Conservation (phyloP, 331 rosid species). For the Rosa hybrid region DNA sequence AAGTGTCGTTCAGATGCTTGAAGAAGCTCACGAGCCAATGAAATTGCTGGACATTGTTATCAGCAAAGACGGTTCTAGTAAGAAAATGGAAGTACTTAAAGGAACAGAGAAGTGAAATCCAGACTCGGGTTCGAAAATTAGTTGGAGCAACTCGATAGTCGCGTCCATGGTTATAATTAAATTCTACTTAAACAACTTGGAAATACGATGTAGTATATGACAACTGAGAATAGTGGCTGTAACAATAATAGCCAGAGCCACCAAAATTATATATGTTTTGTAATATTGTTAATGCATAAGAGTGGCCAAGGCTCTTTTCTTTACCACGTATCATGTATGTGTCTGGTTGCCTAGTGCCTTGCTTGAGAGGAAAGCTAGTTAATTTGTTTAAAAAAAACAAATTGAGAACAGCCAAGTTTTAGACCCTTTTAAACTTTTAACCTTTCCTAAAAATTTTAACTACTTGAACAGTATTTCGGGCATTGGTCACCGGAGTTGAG, state of each 20-base stretch:
- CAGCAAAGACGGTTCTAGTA: constrained; percentile 48
- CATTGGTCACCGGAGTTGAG: not conserved
- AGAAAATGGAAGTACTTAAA: constrained; percentile 29
- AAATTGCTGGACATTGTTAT: constrained; percentile 54
- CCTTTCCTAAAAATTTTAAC: not conserved
- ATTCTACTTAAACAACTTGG: not conserved
- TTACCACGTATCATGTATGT: not conserved
- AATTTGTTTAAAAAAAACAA: not conserved
- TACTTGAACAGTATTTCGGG: not conserved
- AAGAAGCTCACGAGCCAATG: constrained; percentile 62
- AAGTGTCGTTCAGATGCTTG: constrained; percentile 80
- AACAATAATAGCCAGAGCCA: not conserved
- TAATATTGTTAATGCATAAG: not conserved
- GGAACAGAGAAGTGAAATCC: constrained; percentile 20
- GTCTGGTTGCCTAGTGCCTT: not conserved
- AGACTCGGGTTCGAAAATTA: not conserved
- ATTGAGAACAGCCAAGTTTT: not conserved
- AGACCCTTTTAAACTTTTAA: too few relatives aligned
- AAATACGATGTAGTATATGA: not conserved
- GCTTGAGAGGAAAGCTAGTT: not conserved
- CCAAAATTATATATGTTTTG: not conserved
- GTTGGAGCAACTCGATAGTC: not conserved
- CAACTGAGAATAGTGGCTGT: not conserved
- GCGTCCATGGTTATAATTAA: not conserved
- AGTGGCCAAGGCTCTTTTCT: not conserved